A percentile compares a stretch with the other conserved stretches of the same genome.
These are phyloP conservation scores for Acer campestre DNA, from an alignment of 345 rosid species.

Conservation along the genomic window DNA sequence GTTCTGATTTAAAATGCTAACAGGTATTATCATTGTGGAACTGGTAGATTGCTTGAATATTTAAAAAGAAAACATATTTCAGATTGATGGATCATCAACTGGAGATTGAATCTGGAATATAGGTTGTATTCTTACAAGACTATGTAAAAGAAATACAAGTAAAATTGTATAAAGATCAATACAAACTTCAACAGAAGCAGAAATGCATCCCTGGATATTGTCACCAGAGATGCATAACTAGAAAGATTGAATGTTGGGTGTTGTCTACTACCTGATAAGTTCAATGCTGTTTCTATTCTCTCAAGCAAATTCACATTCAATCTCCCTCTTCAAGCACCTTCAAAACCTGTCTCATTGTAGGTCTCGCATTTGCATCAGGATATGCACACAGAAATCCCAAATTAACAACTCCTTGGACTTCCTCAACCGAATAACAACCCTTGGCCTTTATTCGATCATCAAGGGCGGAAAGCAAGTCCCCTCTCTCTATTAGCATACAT, in stretches of 20 bases:
- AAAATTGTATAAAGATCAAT: too few species aligned
- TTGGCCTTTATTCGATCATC: conserved; percentile 33
- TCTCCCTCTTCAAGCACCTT: conserved; percentile 28
- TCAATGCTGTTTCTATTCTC: conserved; percentile 15
- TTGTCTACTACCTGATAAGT: background rate
- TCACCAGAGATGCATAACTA: conserved; percentile 15
- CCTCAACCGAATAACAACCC: conserved; percentile 21
- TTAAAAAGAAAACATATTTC: too few species aligned
- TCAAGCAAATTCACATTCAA: conserved; percentile 18
- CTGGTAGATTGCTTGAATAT: too few species aligned
- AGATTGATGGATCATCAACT: too few species aligned
- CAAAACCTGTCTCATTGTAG: conserved; percentile 53
- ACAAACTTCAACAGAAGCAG: too few species aligned
- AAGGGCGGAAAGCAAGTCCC: conserved; percentile 26
- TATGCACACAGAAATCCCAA: conserved; percentile 52
- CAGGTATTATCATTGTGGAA: too few species aligned
- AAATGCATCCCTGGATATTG: too few species aligned
- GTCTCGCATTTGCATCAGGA: conserved; percentile 41
- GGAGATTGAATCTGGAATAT: too few species aligned
- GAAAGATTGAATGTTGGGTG: conserved; percentile 25
- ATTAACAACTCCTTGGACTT: conserved; percentile 41
- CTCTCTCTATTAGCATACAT: conserved; percentile 34
- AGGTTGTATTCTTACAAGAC: too few species aligned
- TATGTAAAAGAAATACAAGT: too few species aligned
- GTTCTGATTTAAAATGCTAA: too few species aligned